These are phyloP conservation scores for Hyaloperonospora arabidopsidis DNA, from an alignment of 352 stramenopile genomes.

Conservation along the genomic window DNA sequence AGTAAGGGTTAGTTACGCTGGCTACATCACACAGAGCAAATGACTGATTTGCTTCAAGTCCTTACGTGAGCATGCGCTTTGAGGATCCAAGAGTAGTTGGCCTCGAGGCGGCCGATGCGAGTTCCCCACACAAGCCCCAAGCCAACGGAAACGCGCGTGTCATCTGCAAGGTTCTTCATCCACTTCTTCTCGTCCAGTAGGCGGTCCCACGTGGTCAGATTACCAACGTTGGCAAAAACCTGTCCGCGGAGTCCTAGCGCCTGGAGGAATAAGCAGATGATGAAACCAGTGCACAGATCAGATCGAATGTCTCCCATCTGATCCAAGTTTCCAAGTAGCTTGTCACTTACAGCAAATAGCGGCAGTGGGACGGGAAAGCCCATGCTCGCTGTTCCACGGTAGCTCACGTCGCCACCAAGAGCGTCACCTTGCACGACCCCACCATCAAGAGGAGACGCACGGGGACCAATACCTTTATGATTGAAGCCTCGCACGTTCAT, in stretches of 20 bases:
- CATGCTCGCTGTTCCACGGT: conserved; percentile 75
- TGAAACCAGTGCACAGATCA: conserved; percentile 6
- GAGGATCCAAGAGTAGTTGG: conserved; percentile 88
- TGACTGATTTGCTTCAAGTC: not conserved
- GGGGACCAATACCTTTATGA: conserved; percentile 84
- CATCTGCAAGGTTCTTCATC: conserved; percentile 82
- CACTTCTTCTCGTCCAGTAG: conserved; percentile 84
- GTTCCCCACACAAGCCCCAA: conserved; percentile 84
- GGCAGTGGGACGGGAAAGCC: conserved; percentile 81
- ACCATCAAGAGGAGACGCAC: conserved; percentile 79
- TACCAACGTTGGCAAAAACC: conserved; percentile 86
- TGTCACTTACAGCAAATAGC: conserved; percentile 64
- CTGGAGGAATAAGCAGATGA: conserved; percentile 22
- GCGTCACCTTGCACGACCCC: conserved; percentile 77
- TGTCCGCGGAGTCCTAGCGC: conserved; percentile 81
- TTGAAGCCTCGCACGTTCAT: conserved; percentile 88
- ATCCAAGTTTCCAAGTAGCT: not conserved
- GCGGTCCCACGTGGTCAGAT: conserved; percentile 82
- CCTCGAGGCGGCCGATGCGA: conserved; percentile 80
- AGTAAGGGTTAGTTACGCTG: conserved; percentile 2
- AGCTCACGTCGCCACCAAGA: conserved; percentile 85
- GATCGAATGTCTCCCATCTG: not conserved
- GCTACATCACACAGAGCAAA: not conserved
- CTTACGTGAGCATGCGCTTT: conserved; percentile 74
- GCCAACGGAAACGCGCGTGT: conserved; percentile 81